Percentiles rank a stretch among this genome's conserved stretches.
phyloP scores from a whole-genome alignment of 1,284 basidiomycete genomes.

The Exsudoporus floridanus region DNA sequence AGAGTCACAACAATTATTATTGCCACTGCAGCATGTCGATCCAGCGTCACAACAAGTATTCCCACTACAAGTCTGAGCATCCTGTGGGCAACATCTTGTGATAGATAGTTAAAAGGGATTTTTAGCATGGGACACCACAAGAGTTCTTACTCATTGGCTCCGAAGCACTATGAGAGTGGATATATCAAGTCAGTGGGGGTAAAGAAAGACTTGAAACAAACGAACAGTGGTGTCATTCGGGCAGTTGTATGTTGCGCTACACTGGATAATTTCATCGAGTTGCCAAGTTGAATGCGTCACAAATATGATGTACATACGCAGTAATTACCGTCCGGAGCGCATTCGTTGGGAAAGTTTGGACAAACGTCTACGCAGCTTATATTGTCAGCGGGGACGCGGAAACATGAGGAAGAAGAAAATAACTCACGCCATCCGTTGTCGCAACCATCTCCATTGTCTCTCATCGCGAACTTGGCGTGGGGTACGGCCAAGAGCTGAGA shows the following conservation, averaged over 20 bases:
- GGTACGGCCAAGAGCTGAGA: slow-evolving; percentile 15
- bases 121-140: neutral
- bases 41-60: slow-evolving; percentile 6
- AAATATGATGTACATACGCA: slow-evolving; percentile 22
- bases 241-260: slow-evolving; percentile 7
- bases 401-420: neutral
- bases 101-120: neutral
- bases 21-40: slow-evolving; percentile 11
- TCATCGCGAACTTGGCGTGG: slow-evolving; percentile 13
- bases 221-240: slow-evolving; percentile 21
- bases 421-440: slow-evolving; percentile 21
- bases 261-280: slow-evolving; percentile 15
- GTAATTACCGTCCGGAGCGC: slow-evolving; percentile 19
- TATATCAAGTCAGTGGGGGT: slow-evolving; percentile 2
- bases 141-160: slow-evolving; percentile 3
- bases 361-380: slow-evolving; percentile 15
- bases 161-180: slow-evolving; percentile 10
- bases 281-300: too few species aligned
- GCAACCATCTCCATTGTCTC: slow-evolving; percentile 11
- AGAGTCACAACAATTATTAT: slow-evolving; percentile 7
- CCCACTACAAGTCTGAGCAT: slow-evolving; percentile 10
- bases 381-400: neutral
- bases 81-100: slow-evolving; percentile 16
- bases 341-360: slow-evolving; percentile 22
- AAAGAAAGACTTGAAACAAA: neutral